Evolutionary conservation across 495 filamentous ascomycete genomes (phyloP), one percentile per base, ranked within the genome.

Genomic region (Hyaloscypha variabilis): DNA sequence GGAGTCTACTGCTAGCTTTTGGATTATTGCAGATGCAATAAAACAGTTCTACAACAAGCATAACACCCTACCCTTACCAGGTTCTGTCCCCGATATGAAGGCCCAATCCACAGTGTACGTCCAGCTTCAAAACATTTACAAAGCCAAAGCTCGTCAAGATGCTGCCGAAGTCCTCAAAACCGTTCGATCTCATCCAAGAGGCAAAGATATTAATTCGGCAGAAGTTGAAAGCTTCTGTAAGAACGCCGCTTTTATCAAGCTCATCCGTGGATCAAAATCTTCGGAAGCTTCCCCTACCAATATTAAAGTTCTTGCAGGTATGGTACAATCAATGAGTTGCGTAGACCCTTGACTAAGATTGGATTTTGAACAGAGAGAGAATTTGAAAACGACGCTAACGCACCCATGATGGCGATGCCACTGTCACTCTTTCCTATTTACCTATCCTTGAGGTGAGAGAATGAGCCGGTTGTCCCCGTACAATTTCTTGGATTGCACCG

Each of bases 11-110:
- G 78, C 86, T 10, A 75, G 77, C 57, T 99, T 98, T 79, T 99
- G 95, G 95, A 75, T 96, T 64, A 94, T 97, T 70, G 91, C 93
- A 10, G 81, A 88, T 67, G 94, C 94, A 2, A 82, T 98, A 67
- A 83, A 82, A 42, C 68, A 81, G 31, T 99, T 98, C 77, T 88
- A 94, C 72, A 73, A 77, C 14, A 82, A 81, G 60, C 87, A 96
- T 70, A 77, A 80, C 23, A 83, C 87, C 46, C 84, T 98, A 6
- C 95, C 95, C 23, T 79, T 99, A 0, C 90, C 93, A 2, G 96
- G 95, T 53, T 88, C 89, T 23, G 81, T 98, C 17, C 96, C 95
- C 6, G 95, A 99, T 77, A 99, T 99, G 95, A 99, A 99, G 78
- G 92, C 95, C 31, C 86, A 94, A 75, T 96, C 93, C 23, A 88